Evolutionary conservation across 352 stramenopile genomes (phyloP), one percentile per base, ranked within the genome.

Genomic region (Phytophthora idaei): DNA sequence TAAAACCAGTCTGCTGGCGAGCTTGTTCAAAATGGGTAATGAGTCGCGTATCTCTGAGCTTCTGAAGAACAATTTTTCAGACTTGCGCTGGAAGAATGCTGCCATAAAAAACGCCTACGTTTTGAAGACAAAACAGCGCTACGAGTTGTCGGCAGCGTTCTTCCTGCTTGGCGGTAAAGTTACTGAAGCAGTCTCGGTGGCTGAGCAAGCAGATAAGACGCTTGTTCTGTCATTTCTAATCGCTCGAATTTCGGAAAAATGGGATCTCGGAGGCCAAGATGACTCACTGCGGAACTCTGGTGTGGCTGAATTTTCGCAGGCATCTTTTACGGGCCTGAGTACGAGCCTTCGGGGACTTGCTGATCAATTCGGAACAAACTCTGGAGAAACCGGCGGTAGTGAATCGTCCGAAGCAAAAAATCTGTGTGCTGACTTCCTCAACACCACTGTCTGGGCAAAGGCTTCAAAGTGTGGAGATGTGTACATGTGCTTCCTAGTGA

Each of bases 41-140:
- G 90, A 97, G 57, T 68, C 72, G 4, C 88, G 90, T 25, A 95
- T 96, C 39, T 75, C 66, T 8, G 89, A 96, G 27, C 69, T 97
- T 3, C 31, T 97, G 9, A 73, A 64, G 12, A 96, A 96, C 57
- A 79, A 97, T 57, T 97, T 97, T 66, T 68, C 71, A 0, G 87
- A 97, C 17, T 53, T 77, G 29, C 82, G 87, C 36, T 97, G 90
- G 90, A 89, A 90, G 50, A 94, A 89, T 47, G 89, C 87, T 9
- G 89, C 90, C 12, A 85, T 96, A n/a, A 97, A 97, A 68, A 97
- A 97, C 48, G 90, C 90, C 0, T 96, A 92, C 58, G 88, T 94
- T 34, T 64, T 97, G 15, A 95, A 96, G 59, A 81, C 81, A 14
- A 96, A 97, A 61, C 84, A 92, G 21, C 85, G 87, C 12, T 95